These are phyloP conservation scores for Lodderomyces theae DNA, from an alignment of 1,139 yeast species.

Conservation along the genomic window DNA sequence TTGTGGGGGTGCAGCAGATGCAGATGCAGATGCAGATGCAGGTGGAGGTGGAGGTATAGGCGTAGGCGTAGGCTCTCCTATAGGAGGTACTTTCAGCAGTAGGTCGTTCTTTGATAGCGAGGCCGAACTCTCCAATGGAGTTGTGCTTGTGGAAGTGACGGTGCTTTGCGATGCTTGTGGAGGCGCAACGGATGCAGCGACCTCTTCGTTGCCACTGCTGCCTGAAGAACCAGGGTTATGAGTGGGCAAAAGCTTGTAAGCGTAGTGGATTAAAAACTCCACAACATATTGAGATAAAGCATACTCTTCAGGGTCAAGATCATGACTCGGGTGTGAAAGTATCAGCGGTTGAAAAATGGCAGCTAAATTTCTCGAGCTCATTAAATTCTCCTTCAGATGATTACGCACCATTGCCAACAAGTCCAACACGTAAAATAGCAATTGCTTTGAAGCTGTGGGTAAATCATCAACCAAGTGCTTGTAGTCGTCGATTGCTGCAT, in stretches of 20 bases:
- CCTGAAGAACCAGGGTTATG: slow-evolving; percentile 14
- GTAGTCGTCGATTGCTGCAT: slow-evolving; percentile 68
- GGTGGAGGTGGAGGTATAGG: too few relatives aligned
- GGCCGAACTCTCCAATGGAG: slow-evolving; percentile 1
- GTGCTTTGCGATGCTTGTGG: slow-evolving; percentile 1
- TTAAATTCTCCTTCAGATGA: slow-evolving; percentile 71
- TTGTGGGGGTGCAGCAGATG: slow-evolving; percentile 5
- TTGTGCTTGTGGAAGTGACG: slow-evolving; percentile 1
- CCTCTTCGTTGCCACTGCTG: not conserved
- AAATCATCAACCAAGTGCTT: slow-evolving; percentile 62
- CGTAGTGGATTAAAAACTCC: slow-evolving; percentile 84
- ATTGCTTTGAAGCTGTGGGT: slow-evolving; percentile 72
- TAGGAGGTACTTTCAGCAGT: slow-evolving; percentile 1
- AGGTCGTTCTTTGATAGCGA: slow-evolving; percentile 1
- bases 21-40: too few relatives aligned
- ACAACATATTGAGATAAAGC: slow-evolving; percentile 83
- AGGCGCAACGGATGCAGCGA: not conserved
- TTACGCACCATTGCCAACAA: slow-evolving; percentile 82
- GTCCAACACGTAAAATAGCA: slow-evolving; percentile 85
- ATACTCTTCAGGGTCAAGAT: slow-evolving; percentile 87
- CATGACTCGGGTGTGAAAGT: slow-evolving; percentile 88
- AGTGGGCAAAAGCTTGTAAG: slow-evolving; percentile 68
- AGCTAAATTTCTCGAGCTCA: slow-evolving; percentile 92
- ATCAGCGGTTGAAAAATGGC: slow-evolving; percentile 96
- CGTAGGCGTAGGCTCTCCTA: too few relatives aligned